A percentile compares a stretch with the other conserved stretches of the same genome.
These are phyloP conservation scores for Dactylellina parvicollis DNA, from an alignment of 2,329 filamentous ascomycete genomes.

Conservation along the genomic window DNA sequence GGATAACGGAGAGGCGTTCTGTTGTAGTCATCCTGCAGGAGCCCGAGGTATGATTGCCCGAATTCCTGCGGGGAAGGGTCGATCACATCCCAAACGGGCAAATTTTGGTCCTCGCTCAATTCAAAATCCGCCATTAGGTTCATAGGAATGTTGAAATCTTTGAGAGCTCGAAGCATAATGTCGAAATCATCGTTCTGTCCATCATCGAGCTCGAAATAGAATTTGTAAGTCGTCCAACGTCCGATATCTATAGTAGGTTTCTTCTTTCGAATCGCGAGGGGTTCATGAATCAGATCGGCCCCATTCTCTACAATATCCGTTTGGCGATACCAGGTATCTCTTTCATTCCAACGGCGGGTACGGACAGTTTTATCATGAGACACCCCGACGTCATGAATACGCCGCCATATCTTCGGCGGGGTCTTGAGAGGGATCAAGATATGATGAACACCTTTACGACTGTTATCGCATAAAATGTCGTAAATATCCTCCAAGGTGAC, in stretches of 20 bases:
- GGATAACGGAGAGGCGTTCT: slow-evolving; percentile 70
- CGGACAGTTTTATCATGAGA: slow-evolving; percentile 63
- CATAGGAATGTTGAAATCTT: slow-evolving; percentile 77
- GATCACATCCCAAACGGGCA: slow-evolving; percentile 64
- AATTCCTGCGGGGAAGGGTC: slow-evolving; percentile 55
- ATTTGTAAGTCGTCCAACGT: slow-evolving; percentile 68
- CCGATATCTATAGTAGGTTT: slow-evolving; percentile 70
- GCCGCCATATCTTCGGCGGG: slow-evolving; percentile 62
- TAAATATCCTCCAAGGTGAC: slow-evolving; percentile 63
- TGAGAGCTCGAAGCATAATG: slow-evolving; percentile 67
- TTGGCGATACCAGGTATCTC: slow-evolving; percentile 71
- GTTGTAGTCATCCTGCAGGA: slow-evolving; percentile 60
- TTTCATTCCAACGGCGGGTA: slow-evolving; percentile 66
- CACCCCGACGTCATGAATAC: slow-evolving; percentile 57
- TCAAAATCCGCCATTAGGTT: slow-evolving; percentile 63
- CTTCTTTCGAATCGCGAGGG: slow-evolving; percentile 65
- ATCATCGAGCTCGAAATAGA: slow-evolving; percentile 62
- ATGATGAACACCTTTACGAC: slow-evolving; percentile 58
- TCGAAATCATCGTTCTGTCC: slow-evolving; percentile 60
- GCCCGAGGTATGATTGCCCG: slow-evolving; percentile 53
- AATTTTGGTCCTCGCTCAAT: slow-evolving; percentile 59
- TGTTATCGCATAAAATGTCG: slow-evolving; percentile 57
- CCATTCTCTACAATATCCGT: slow-evolving; percentile 69
- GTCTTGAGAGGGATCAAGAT: slow-evolving; percentile 66
- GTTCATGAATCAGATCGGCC: slow-evolving; percentile 59